A percentile compares a stretch with the other conserved stretches of the same genome.
phyloP scores from a whole-genome alignment of 2,329 filamentous ascomycete species.

The Allantophomopsis lycopodina region DNA sequence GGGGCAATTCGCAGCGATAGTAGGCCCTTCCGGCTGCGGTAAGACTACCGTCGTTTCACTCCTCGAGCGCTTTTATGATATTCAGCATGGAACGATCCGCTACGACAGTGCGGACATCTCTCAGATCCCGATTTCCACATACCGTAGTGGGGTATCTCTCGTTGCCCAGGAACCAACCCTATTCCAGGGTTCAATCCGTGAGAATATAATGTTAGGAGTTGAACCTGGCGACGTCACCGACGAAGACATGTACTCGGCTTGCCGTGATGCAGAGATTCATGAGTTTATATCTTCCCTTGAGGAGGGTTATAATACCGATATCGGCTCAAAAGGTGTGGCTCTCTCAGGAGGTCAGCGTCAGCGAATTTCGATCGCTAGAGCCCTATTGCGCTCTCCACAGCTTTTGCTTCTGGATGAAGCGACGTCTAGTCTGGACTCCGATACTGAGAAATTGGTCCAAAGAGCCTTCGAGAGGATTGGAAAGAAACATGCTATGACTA shows the following conservation, averaged over 20 bases:
- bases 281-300: constrained; percentile 37
- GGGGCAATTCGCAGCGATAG: constrained; percentile 55
- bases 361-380: constrained; percentile 38
- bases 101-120: constrained; percentile 48
- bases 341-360: constrained; percentile 42
- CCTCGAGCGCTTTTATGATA: constrained; percentile 53
- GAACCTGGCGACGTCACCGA: constrained; percentile 19
- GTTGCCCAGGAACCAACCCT: constrained; percentile 65
- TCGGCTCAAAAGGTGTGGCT: constrained; percentile 29
- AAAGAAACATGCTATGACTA: constrained; percentile 51
- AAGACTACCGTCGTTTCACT: constrained; percentile 58
- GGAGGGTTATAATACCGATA: constrained; percentile 28
- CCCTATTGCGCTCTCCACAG: constrained; percentile 34
- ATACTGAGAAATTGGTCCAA: constrained; percentile 45
- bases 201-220: constrained; percentile 57
- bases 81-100: constrained; percentile 47
- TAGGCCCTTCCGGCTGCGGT: constrained; percentile 55
- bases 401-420: constrained; percentile 45
- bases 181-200: constrained; percentile 52
- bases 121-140: constrained; percentile 42
- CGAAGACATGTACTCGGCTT: constrained; percentile 28
- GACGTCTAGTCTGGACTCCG: constrained; percentile 39
- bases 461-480: constrained; percentile 51
- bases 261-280: constrained; percentile 34
- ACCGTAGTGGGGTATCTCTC: constrained; percentile 51